Conservation (phyloP, 164 flowering plant genomes). For the Chimonanthus praecox region DNA sequence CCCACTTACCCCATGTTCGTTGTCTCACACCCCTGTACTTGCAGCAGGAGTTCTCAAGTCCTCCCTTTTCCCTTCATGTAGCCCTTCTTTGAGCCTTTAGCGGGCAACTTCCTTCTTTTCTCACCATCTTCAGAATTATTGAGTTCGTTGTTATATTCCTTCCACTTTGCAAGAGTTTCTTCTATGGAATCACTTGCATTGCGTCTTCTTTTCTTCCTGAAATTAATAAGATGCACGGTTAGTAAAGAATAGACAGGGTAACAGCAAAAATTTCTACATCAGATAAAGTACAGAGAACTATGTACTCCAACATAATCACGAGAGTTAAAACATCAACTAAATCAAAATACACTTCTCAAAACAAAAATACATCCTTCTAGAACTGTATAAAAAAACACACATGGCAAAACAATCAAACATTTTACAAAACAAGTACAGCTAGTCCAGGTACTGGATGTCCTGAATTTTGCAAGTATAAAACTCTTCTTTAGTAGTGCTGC, state of each 20-base stretch:
- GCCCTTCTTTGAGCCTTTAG: slow-evolving; percentile 31
- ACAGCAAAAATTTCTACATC: background rate
- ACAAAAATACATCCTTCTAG: too few species aligned
- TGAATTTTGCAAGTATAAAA: too few species aligned
- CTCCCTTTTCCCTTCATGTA: slow-evolving; percentile 36
- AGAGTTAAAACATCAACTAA: background rate
- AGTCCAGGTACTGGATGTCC: too few species aligned
- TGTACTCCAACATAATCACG: background rate
- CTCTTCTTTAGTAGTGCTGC: too few species aligned
- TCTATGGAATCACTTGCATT: slow-evolving; percentile 10
- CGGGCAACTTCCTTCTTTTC: slow-evolving; percentile 8
- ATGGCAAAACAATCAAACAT: too few species aligned
- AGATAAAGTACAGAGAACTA: background rate
- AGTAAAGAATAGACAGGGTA: background rate
- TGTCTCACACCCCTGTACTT: slow-evolving; percentile 33
- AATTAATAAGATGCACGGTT: background rate
- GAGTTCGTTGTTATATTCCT: slow-evolving; percentile 1
- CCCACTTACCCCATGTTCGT: slow-evolving; percentile 36
- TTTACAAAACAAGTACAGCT: too few species aligned
- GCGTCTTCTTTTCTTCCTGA: slow-evolving; percentile 10
- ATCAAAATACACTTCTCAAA: too few species aligned
- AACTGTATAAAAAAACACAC: too few species aligned
- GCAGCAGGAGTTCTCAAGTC: slow-evolving; percentile 24
- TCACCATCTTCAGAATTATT: background rate
- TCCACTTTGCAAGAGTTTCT: slow-evolving; percentile 21